phyloP scores from a whole-genome alignment of 768 basidiomycete genomes.

The Chalciporus pseudorubinellus region DNA sequence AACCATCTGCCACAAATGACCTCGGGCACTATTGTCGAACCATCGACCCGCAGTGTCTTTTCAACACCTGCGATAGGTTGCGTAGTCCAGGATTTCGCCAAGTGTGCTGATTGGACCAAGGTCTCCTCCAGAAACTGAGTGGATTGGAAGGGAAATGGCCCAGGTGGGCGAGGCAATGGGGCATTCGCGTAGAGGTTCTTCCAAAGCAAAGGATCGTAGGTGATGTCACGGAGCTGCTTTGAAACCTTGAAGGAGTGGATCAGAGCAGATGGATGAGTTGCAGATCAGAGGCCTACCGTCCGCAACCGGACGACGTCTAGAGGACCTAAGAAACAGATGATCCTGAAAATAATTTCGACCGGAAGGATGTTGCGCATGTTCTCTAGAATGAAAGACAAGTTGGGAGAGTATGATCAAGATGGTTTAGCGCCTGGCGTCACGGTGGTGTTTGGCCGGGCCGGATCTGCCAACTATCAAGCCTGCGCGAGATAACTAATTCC shows the following conservation, averaged over 20 bases:
- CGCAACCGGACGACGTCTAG: not conserved
- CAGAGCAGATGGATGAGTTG: too few relatives aligned
- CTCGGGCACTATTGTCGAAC: not conserved
- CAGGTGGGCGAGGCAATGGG: not conserved
- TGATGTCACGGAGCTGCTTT: not conserved
- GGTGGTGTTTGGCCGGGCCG: too few relatives aligned
- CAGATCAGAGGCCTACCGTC: not conserved
- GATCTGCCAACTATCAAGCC: too few relatives aligned
- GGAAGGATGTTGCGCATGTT: not conserved
- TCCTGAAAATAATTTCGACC: not conserved
- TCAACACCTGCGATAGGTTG: not conserved
- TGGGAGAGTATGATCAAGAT: too few relatives aligned
- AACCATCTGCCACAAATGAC: not conserved
- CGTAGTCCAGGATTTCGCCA: not conserved
- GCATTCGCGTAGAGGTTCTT: not conserved
- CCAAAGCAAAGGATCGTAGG: not conserved
- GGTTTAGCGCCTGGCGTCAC: too few relatives aligned
- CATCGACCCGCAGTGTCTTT: not conserved
- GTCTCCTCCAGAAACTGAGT: not conserved
- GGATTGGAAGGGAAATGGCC: not conserved
- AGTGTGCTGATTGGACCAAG: not conserved
- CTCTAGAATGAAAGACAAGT: too few relatives aligned
- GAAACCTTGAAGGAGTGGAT: not conserved
- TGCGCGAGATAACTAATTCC: too few relatives aligned
- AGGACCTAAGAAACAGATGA: not conserved